Conservation (phyloP, 2,329 filamentous ascomycete genomes). For the Teratosphaeria viscida region DNA sequence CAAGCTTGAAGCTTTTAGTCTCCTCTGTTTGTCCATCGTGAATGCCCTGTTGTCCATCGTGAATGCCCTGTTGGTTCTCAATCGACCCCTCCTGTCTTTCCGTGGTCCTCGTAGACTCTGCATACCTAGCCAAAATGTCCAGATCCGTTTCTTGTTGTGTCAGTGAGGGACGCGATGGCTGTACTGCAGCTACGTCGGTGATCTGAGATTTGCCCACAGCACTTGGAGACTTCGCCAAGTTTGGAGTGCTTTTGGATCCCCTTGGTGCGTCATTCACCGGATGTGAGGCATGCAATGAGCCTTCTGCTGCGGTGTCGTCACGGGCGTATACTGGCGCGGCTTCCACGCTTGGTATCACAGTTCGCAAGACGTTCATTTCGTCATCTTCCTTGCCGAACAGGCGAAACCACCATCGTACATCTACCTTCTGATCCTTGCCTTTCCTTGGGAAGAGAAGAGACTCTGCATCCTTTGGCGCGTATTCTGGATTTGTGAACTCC, state of each 20-base stretch:
- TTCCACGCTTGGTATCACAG: background rate
- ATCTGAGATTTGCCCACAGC: background rate
- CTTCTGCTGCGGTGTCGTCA: slow-evolving; percentile 1
- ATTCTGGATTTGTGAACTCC: slow-evolving; percentile 76
- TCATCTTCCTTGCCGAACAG: slow-evolving; percentile 75
- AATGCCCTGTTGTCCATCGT: slow-evolving; percentile 34
- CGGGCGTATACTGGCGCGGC: background rate
- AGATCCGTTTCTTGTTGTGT: slow-evolving; percentile 5
- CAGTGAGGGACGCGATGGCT: slow-evolving; percentile 2
- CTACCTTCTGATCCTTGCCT: slow-evolving; percentile 31
- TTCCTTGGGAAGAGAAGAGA: slow-evolving; percentile 67
- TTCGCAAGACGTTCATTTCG: slow-evolving; percentile 64
- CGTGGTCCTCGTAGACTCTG: slow-evolving; percentile 1
- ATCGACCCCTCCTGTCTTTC: background rate
- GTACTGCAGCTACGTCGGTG: background rate
- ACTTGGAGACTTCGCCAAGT: background rate
- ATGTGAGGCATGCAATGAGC: background rate
- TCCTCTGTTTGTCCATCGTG: slow-evolving; percentile 6
- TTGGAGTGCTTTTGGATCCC: slow-evolving; percentile 2
- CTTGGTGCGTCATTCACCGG: background rate
- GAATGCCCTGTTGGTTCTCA: slow-evolving; percentile 22
- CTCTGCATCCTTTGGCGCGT: slow-evolving; percentile 66
- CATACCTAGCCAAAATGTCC: slow-evolving; percentile 4
- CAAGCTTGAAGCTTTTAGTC: slow-evolving; percentile 3
- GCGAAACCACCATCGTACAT: slow-evolving; percentile 91